Evolutionary conservation across 352 stramenopile genomes (phyloP), one percentile per base, ranked within the genome.

Genomic region (Bremia lactucae): DNA sequence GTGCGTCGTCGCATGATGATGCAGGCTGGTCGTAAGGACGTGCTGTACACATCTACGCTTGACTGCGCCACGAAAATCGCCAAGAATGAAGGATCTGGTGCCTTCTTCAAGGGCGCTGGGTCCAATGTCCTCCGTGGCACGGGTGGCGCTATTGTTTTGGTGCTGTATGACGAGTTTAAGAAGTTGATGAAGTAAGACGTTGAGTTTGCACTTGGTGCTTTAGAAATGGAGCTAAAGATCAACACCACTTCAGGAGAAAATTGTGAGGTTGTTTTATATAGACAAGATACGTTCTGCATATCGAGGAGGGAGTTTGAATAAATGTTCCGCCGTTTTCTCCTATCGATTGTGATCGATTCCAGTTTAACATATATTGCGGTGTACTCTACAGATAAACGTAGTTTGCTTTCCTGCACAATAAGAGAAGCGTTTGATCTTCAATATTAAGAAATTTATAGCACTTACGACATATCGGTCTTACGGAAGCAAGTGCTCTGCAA

Each of bases 91-190:
- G 96, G 96, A 61, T 51, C 63, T 29, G 54, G 69, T 36, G 95
- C 95, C 42, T 95, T 99, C 65, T 99, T 98, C 87, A 98, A 99
- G 90, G 96, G 96, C 62, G 96, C 96, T 43, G 93, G 91, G 57
- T 97, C 96, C 52, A 99, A 99, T 74, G 73, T 96, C 52, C 95
- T 99, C 64, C 95, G 96, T 96, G 97, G 94, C 54, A 96, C 97
- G 59, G 96, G 96, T 62, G 94, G 94, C 72, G 95, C 96, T 42
- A 81, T 99, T 44, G 94, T 99, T 48, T 87, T 99, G 73, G 96
- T 99, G 34, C 69, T 98, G 55, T 99, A 99, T 83, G 96, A 97
- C 55, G 95, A 99, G 76, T 97, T 99, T 79, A 98, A 98, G 84
- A 79, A 80, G 53, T 26, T 88, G 28, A 75, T 88, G 44, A 54